phyloP scores from a whole-genome alignment of 129 eudicot genomes.

The Pulicaria dysenterica region DNA sequence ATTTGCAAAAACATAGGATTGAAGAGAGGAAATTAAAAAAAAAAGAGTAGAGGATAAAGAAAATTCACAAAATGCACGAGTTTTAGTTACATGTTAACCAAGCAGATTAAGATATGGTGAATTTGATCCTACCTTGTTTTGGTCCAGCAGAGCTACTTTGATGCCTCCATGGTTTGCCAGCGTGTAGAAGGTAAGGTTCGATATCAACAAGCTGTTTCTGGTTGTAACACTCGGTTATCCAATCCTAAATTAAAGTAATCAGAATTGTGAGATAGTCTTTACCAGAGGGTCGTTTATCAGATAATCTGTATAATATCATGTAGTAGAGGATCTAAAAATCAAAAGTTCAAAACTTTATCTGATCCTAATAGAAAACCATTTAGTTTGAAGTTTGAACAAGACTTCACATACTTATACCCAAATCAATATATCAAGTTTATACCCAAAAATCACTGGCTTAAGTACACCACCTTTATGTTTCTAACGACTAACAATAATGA shows the following conservation, averaged over 20 bases:
- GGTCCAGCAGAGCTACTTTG: conserved; percentile 48
- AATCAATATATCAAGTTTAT: too few relatives aligned
- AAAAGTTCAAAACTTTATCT: not conserved
- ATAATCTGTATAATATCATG: conserved; percentile 5
- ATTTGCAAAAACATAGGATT: not conserved
- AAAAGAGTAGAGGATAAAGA: not conserved
- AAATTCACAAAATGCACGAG: not conserved
- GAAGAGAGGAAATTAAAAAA: not conserved
- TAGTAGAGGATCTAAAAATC: not conserved
- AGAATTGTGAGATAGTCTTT: conserved; percentile 19
- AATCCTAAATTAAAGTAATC: conserved; percentile 47
- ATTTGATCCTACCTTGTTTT: conserved; percentile 40
- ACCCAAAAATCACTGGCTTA: too few relatives aligned
- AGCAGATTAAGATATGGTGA: not conserved
- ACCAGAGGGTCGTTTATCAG: not conserved
- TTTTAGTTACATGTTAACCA: conserved; percentile 5
- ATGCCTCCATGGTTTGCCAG: conserved; percentile 90
- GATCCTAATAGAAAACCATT: not conserved
- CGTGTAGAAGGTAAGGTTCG: conserved; percentile 78
- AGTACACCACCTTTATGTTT: not conserved
- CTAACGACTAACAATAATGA: conserved; percentile 14
- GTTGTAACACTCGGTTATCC: conserved; percentile 78
- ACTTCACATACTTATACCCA: not conserved
- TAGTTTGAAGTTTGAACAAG: not conserved
- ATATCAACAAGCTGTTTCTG: conserved; percentile 78